Base-by-base conservation (phyloP, 345 rosid genomes). In the Melastoma malabathricum region DNA sequence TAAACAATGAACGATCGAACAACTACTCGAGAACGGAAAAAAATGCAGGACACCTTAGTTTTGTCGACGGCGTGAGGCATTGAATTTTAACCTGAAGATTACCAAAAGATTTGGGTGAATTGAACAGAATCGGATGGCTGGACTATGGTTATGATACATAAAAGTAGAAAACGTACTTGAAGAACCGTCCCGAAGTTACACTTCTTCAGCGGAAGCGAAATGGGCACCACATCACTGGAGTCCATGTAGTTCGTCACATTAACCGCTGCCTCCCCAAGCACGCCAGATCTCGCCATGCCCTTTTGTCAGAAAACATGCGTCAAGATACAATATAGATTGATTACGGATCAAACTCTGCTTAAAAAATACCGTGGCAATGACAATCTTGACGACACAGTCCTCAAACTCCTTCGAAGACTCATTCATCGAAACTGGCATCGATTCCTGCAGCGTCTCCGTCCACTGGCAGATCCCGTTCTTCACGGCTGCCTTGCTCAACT, bases 401-500 rank as follows among this genome's bases (percentile, higher is more conserved):
- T 62, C 71, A 51, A 63, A 52, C 23, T 61, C 76, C 46, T 64
- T 57, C 5, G 81, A 68, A 43, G 75, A 57, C 9, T 64, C 69
- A 27, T 71, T 63, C 3, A 52, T 57, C 0, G 73, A 51, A 52
- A 70, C 15, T 78, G 70, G 69, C 5, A 73, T 47, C 38, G 80
- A 73, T 47, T 75, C 80, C 6, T 73, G 56, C 5, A 78, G 27
- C 27, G 64, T 56, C 45, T 75, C 89, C 0, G 61, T 59, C 84
- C 89, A 81, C 18, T 81, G 82, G 59, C 84, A 81, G 60, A 43
- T 59, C 49, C 84, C 84, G 62, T 73, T 73, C 15, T 62, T 58
- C 14, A 63, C 82, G 2, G 18, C 27, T 1, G 72, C 65, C 62
- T 68, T 81, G 47, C 74, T 62, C 44, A 66, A 57, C 61, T 75